Evolutionary conservation across 805 yeast species (phyloP).

Genomic region (Candida sithepensis): DNA sequence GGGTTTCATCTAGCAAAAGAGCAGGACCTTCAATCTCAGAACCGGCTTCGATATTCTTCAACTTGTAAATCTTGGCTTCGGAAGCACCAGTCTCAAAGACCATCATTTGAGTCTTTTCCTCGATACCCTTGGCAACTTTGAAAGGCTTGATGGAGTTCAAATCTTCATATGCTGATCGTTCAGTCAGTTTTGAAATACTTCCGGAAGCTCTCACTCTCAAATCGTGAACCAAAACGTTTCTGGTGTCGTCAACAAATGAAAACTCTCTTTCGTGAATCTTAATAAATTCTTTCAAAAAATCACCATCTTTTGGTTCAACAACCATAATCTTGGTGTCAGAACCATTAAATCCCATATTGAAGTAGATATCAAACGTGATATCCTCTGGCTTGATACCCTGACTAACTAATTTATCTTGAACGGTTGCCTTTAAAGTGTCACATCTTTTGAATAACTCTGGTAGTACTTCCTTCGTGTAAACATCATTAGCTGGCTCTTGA

Average conservation of each 20-base stretch:
- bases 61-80: no score
- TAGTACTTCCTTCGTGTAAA: constrained; percentile 34
- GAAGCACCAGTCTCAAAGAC: constrained; percentile 47
- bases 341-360: constrained; percentile 81
- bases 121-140: no score
- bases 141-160: no score
- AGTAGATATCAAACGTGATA: constrained; percentile 55
- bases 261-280: constrained; percentile 64
- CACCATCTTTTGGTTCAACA: constrained; percentile 18
- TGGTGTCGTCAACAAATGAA: constrained; percentile 61
- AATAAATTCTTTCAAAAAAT: constrained; percentile 44
- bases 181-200: no score
- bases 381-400: constrained; percentile 53
- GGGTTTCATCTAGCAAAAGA: constrained; percentile 74
- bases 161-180: constrained; percentile 37
- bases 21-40: constrained; percentile 64
- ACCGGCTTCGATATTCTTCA: constrained; percentile 57
- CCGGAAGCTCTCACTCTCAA: constrained; percentile 73
- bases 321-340: constrained; percentile 87
- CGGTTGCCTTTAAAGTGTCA: constrained; percentile 38
- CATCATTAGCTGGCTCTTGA: constrained; percentile 66
- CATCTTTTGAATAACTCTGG: constrained; percentile 43
- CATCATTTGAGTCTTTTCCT: constrained; percentile 23
- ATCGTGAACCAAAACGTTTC: constrained; percentile 65
- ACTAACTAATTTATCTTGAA: constrained; percentile 34